Base-by-base conservation (phyloP, 768 basidiomycete species). In the Boletus tylopilopsis region DNA sequence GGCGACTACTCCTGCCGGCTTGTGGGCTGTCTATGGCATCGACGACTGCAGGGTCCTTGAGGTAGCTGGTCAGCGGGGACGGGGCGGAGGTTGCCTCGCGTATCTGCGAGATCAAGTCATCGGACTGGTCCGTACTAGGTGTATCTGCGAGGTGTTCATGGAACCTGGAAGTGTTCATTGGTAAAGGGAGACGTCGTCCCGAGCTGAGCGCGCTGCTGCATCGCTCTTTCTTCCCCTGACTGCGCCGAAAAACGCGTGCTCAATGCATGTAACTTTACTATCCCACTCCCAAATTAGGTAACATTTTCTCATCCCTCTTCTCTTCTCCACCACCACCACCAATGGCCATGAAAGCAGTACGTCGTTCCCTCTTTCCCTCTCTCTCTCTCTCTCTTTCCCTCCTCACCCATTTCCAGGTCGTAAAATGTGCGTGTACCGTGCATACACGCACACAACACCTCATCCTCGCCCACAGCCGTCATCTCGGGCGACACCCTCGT, bases 401-500 rank as follows among this genome's bases (percentile, higher is more conserved):
- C 1, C 1, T 7, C 2, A 15, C 9, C n/a, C 2, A n/a, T 24
- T 1, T 0, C 1, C 49, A 84, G 81, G 72, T 81, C 57, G 80
- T 82, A 55, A 84, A 84, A 76, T 82, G 81, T 83, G 64, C 47
- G 68, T 71, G 30, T 48, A 12, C 45, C 12, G 18, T 30, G 15
- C 45, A 29, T 37, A 23, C 24, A 3, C n/a, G 38, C 39, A 12
- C 33, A 53, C 49, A 43, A 47, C 61, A n/a, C n/a, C n/a, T 65
- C 52, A 61, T 54, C 5, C 53, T 49, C 53, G 29, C 64, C 38
- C 12, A 46, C 66, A 93, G 93, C 90, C 63, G 91, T 90, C 59
- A 80, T 90, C 54, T 95, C 93, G 37, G 93, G 91, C 32, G 94
- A 95, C 68, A 87, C 92, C 35, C 80, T 94, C 49, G 78, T 95